Evolutionary conservation across 495 filamentous ascomycete species (phyloP).

Genomic region (Parmelia sp.): DNA sequence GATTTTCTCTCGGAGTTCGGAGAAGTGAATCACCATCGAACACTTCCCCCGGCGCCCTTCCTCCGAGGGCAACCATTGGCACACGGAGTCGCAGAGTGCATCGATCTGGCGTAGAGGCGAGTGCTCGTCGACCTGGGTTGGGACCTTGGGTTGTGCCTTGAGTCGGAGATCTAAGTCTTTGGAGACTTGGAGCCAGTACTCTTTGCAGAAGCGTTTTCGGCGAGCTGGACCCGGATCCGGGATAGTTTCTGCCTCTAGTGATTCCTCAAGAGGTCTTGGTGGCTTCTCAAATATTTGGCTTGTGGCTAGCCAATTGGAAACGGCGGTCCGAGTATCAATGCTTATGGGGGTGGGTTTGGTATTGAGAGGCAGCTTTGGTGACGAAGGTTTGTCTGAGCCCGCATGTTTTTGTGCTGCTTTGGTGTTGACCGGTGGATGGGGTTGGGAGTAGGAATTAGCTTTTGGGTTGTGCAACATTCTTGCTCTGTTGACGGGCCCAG

Average conservation of each 20-base stretch:
- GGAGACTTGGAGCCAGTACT: not conserved
- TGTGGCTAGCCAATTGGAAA: not conserved
- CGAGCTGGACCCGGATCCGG: not conserved
- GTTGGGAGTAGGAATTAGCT: not conserved
- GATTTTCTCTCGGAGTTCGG: not conserved
- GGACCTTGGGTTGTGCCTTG: not conserved
- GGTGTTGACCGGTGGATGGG: not conserved
- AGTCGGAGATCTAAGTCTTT: not conserved
- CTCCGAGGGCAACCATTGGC: too few relatives aligned
- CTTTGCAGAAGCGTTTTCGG: not conserved
- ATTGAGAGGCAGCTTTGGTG: not conserved
- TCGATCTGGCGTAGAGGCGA: too few relatives aligned
- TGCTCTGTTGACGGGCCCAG: not conserved
- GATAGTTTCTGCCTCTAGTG: not conserved
- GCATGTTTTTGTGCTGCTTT: not conserved
- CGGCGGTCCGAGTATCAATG: not conserved
- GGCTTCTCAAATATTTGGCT: not conserved
- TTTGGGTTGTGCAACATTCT: not conserved
- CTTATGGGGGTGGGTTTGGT: not conserved
- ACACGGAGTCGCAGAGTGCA: too few relatives aligned
- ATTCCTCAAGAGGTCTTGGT: not conserved
- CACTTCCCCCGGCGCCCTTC: too few relatives aligned
- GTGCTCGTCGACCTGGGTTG: too few relatives aligned
- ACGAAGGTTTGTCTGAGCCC: not conserved
- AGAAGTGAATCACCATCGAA: not conserved